phyloP scores from a whole-genome alignment of 805 yeast genomes.

The Maudiozyma barnettii region DNA sequence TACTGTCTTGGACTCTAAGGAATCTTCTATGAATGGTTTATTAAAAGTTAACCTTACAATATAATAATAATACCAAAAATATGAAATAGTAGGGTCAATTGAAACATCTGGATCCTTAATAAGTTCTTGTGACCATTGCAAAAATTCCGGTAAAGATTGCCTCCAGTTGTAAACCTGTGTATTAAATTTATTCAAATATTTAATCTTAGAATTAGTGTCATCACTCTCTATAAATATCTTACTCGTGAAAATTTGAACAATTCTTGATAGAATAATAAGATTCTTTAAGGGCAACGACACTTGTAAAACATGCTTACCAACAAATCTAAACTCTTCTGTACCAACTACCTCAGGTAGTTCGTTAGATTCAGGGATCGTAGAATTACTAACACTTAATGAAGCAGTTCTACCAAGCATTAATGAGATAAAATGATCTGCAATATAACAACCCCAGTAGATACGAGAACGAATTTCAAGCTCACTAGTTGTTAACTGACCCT shows the following conservation, averaged over 20 bases:
- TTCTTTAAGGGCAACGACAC: slow-evolving; percentile 34
- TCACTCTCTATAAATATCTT: slow-evolving; percentile 28
- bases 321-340: slow-evolving; percentile 48
- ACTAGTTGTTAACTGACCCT: slow-evolving; percentile 35
- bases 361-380: slow-evolving; percentile 50
- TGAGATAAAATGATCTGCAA: slow-evolving; percentile 56
- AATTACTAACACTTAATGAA: slow-evolving; percentile 43
- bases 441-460: slow-evolving; percentile 58
- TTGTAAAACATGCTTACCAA: slow-evolving; percentile 25
- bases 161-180: slow-evolving; percentile 45
- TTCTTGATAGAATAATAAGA: slow-evolving; percentile 34
- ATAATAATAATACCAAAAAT: slow-evolving; percentile 49
- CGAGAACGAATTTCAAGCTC: slow-evolving; percentile 50
- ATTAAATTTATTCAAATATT: slow-evolving; percentile 36
- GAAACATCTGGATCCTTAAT: slow-evolving; percentile 35
- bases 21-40: slow-evolving; percentile 46
- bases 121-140: slow-evolving; percentile 39
- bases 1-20: slow-evolving; percentile 20
- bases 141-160: slow-evolving; percentile 37
- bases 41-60: slow-evolving; percentile 49
- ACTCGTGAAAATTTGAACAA: slow-evolving; percentile 29
- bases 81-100: slow-evolving; percentile 43
- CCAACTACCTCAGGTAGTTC: slow-evolving; percentile 53
- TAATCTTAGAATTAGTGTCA: slow-evolving; percentile 29
- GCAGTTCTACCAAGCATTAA: slow-evolving; percentile 52